A percentile compares a stretch with the other conserved stretches of the same genome.
Conservation (phyloP, 805 yeast genomes). For the Yamadazyma nakazawae region DNA sequence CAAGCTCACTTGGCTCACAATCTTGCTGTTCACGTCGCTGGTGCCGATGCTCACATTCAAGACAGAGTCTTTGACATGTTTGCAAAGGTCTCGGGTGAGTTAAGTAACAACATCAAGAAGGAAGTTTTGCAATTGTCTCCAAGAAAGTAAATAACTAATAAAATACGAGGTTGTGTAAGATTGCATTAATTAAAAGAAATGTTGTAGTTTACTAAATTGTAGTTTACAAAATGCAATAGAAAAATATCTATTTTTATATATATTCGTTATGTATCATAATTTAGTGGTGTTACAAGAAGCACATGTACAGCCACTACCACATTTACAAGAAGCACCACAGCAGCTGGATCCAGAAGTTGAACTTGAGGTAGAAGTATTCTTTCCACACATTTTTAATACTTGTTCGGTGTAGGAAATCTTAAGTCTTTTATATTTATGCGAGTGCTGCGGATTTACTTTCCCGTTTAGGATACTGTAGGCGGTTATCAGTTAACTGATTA, state of each 20-base stretch:
- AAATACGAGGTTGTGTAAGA: no score
- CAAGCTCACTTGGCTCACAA: constrained; percentile 81
- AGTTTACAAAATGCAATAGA: no score
- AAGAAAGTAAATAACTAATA: constrained; percentile 29
- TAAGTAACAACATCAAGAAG: constrained; percentile 64
- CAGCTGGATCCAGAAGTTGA: constrained; percentile 19
- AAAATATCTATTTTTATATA: not conserved
- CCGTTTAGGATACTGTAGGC: constrained; percentile 8
- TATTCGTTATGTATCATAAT: constrained; percentile 18
- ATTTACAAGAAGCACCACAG: constrained; percentile 38
- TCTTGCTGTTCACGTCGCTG: constrained; percentile 66
- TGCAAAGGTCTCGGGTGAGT: constrained; percentile 62
- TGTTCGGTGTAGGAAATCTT: not conserved
- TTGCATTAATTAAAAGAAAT: no score
- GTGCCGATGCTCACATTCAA: constrained; percentile 72
- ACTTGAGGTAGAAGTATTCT: constrained; percentile 5
- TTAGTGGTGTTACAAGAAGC: constrained; percentile 43
- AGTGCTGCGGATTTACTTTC: constrained; percentile 9
- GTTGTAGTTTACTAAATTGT: no score
- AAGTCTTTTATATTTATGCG: constrained; percentile 4
- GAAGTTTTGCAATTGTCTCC: constrained; percentile 54
- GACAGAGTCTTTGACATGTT: constrained; percentile 77
- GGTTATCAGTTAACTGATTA: constrained; percentile 1
- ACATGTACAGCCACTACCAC: constrained; percentile 40
- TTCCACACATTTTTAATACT: constrained; percentile 19